Percentiles rank a stretch among this genome's conserved stretches.
phyloP scores from a whole-genome alignment of 2,329 filamentous ascomycete genomes.

The Monilinia vaccinii-corymbosi region DNA sequence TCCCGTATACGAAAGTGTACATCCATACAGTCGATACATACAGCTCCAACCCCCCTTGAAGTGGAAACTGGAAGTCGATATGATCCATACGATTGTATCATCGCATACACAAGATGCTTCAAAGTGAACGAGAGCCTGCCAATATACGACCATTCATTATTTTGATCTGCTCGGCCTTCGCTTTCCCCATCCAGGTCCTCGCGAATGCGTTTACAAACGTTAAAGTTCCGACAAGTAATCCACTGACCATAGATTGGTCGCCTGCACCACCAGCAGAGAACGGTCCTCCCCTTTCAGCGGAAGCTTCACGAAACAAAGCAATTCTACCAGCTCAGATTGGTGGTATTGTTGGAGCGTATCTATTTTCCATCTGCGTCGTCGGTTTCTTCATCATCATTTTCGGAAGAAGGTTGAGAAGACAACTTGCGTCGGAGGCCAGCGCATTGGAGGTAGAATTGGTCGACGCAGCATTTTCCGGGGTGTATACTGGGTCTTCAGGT shows the following conservation, averaged over 20 bases:
- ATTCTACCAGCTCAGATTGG: slow-evolving; percentile 75
- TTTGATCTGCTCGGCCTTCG: not conserved
- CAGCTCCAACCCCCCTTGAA: not conserved
- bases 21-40: not conserved
- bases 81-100: not conserved
- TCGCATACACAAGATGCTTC: slow-evolving; percentile 9
- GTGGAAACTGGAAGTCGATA: not conserved
- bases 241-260: slow-evolving; percentile 38
- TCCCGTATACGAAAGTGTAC: not conserved
- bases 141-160: not conserved
- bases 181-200: not conserved
- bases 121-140: not conserved
- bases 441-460: slow-evolving; percentile 28
- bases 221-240: not conserved
- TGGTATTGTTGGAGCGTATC: slow-evolving; percentile 76
- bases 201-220: not conserved
- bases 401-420: slow-evolving; percentile 41
- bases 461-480: slow-evolving; percentile 19
- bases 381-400: slow-evolving; percentile 56
- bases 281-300: slow-evolving; percentile 49
- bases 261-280: slow-evolving; percentile 51
- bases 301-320: slow-evolving; percentile 49
- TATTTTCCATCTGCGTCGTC: slow-evolving; percentile 65
- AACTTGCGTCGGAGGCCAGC: slow-evolving; percentile 19
- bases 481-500: slow-evolving; percentile 9